Base-by-base conservation (phyloP, 768 basidiomycete genomes). In the Russula brevipes region DNA sequence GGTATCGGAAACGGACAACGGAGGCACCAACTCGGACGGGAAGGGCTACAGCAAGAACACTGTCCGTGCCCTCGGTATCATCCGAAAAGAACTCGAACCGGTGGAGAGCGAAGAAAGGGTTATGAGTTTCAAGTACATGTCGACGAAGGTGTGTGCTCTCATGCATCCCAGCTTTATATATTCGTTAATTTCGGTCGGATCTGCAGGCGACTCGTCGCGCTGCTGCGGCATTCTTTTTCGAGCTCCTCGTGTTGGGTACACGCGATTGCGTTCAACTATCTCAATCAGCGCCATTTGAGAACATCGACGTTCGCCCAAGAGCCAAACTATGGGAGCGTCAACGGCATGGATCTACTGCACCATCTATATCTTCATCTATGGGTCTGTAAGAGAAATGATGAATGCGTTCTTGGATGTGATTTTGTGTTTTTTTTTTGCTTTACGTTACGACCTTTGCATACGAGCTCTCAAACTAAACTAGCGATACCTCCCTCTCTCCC, bases 141-240 rank as follows among this genome's bases (percentile, higher is more conserved):
- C 91, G 14, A 81, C 89, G 67, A 91, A 91, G 79, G 92, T 90
- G 63, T 46, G 75, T 46, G 54, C 9, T 17, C 36, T 17, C 45
- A 11, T 36, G 19, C 6, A 1, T n/a, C 3, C 6, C 6, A 4
- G 17, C 30, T 39, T 7, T 4, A 19, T 52, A 12, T 17, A 14
- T 46, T 17, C 51, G 16, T 31, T 59, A 52, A 42, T 33, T 17
- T 12, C 19, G 41, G 4, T 0, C 2, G n/a, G 41, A 7, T 3
- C 6, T 47, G 1, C 68, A 95, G 91, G 89, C 94, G 12, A 89
- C 92, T 10, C 87, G 91, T 52, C 85, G 93, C 46, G 97, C 94
- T 12, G 94, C 96, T 1, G 85, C 96, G 1, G 87, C 93, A 2
- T 98, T 99, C 80, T 99, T 99, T 81, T 99, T 99, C 72, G 97